A percentile compares a stretch with the other conserved stretches of the same genome.
Conservation (phyloP, 805 yeast genomes). For the Starmerella bombicola region DNA sequence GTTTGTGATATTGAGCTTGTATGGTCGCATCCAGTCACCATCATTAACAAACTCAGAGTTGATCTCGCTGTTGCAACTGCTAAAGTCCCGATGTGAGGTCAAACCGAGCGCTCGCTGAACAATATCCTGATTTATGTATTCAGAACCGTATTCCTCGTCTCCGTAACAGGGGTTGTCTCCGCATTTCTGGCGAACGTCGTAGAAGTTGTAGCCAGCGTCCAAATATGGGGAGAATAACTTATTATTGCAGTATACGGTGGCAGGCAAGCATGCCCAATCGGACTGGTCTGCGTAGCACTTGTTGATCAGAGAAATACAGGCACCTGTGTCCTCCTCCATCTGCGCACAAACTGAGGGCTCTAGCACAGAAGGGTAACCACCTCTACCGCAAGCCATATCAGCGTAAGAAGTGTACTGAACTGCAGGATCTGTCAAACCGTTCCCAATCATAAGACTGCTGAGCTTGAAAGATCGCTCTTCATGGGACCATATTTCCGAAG, state of each 20-base stretch:
- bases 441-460: slow-evolving; percentile 77
- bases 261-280: slow-evolving; percentile 75
- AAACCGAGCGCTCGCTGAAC: slow-evolving; percentile 77
- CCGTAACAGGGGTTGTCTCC: slow-evolving; percentile 51
- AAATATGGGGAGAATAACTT: slow-evolving; percentile 64
- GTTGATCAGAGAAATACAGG: slow-evolving; percentile 65
- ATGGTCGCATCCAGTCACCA: slow-evolving; percentile 93
- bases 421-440: slow-evolving; percentile 81
- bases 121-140: slow-evolving; percentile 62
- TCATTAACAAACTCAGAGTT: slow-evolving; percentile 68
- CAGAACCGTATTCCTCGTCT: slow-evolving; percentile 58
- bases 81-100: slow-evolving; percentile 65
- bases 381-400: slow-evolving; percentile 90
- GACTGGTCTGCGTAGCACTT: slow-evolving; percentile 65
- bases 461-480: slow-evolving; percentile 63
- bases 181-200: slow-evolving; percentile 79
- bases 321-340: slow-evolving; percentile 55
- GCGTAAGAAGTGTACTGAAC: slow-evolving; percentile 67
- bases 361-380: slow-evolving; percentile 72
- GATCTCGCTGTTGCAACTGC: slow-evolving; percentile 46
- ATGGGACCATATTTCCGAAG: slow-evolving; percentile 40
- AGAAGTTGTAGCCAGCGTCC: slow-evolving; percentile 80
- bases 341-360: slow-evolving; percentile 67
- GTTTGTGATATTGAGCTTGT: slow-evolving; percentile 54
- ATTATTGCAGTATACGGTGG: slow-evolving; percentile 73